Percentiles rank a stretch among this genome's conserved stretches.
Evolutionary conservation across 1,139 yeast species (phyloP).

Genomic region (Suhomyces guaymorum): DNA sequence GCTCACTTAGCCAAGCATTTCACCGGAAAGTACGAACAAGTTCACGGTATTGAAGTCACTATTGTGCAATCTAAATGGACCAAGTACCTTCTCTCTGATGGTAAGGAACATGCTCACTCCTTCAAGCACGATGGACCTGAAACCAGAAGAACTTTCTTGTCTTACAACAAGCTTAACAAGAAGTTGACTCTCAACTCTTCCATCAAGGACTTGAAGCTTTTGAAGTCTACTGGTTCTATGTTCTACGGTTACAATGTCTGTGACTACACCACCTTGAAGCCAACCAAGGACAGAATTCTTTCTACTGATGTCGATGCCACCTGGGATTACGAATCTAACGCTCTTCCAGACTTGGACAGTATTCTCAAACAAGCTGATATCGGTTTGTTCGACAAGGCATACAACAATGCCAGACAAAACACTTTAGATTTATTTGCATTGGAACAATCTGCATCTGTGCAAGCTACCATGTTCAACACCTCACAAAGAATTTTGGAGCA

Average conservation of each 20-base stretch:
- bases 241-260: conserved; percentile 83
- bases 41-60: conserved; percentile 65
- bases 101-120: conserved; percentile 77
- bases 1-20: conserved; percentile 83
- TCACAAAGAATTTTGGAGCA: conserved; percentile 63
- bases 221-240: conserved; percentile 93
- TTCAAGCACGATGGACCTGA: conserved; percentile 85
- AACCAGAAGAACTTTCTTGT: conserved; percentile 60
- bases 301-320: conserved; percentile 82
- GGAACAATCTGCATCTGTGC: conserved; percentile 88
- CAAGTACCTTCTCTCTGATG: conserved; percentile 64
- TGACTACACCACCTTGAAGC: conserved; percentile 84
- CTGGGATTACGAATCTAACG: conserved; percentile 64
- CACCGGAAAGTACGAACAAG: conserved; percentile 70
- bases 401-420: conserved; percentile 58
- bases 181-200: conserved; percentile 65
- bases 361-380: conserved; percentile 54
- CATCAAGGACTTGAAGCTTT: conserved; percentile 79
- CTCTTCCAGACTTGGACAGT: conserved; percentile 49
- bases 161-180: conserved; percentile 48
- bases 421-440: conserved; percentile 78
- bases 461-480: conserved; percentile 96
- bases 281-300: conserved; percentile 79
- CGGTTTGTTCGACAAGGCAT: conserved; percentile 68
- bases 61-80: conserved; percentile 79